Percentiles rank a stretch among this genome's conserved stretches.
Evolutionary conservation across 108 stramenopile genomes (phyloP).

Genomic region (Cyclotella choctawhatcheeana): DNA sequence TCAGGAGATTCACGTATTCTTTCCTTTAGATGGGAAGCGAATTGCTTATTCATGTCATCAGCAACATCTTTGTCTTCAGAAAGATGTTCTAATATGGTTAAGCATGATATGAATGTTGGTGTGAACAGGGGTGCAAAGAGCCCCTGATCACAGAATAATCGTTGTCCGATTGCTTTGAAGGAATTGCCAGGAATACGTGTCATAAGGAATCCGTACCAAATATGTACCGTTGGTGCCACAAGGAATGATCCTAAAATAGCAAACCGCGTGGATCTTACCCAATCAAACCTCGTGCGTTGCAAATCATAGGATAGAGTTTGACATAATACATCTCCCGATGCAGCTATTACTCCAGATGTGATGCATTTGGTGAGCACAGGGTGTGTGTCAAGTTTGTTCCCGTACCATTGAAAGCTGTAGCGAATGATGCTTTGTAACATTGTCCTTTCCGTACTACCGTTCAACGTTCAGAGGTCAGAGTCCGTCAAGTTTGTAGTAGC

Average conservation of each 20-base stretch:
- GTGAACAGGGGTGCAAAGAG: conserved; percentile 74
- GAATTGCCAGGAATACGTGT: conserved; percentile 60
- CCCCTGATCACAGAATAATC: conserved; percentile 76
- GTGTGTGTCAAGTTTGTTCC: conserved; percentile 61
- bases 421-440: neutral
- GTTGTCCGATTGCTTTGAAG: conserved; percentile 41
- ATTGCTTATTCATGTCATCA: conserved; percentile 8
- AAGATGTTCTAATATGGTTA: conserved; percentile 71
- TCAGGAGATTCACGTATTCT: conserved; percentile 52
- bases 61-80: neutral
- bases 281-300: conserved; percentile 43
- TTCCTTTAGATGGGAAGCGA: conserved; percentile 15
- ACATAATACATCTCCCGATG: conserved; percentile 71
- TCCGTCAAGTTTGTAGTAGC: too few species aligned
- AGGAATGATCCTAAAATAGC: conserved; percentile 65
- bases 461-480: too few species aligned
- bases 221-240: conserved; percentile 83
- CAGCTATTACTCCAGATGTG: conserved; percentile 75
- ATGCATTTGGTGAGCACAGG: conserved; percentile 81
- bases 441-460: neutral
- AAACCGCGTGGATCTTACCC: conserved; percentile 67
- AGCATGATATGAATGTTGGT: conserved; percentile 62
- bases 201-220: conserved; percentile 76
- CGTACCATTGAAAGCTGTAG: conserved; percentile 73
- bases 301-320: conserved; percentile 49